phyloP scores from a whole-genome alignment of 768 basidiomycete genomes.

The Tylopilus rubrobrunneus region DNA sequence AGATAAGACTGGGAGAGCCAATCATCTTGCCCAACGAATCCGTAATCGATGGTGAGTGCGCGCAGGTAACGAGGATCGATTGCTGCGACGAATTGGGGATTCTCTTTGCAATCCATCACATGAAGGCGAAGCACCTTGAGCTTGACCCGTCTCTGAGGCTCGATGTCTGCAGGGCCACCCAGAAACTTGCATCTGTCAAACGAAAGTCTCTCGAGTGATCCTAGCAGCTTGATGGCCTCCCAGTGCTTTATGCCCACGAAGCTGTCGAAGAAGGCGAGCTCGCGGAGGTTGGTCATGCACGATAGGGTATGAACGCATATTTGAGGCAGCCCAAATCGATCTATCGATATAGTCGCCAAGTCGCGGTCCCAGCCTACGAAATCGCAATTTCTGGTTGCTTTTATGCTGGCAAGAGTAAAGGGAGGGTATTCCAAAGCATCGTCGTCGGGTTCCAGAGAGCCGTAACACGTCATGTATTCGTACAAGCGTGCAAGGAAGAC shows the following conservation, averaged over 20 bases:
- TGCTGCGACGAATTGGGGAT: neutral
- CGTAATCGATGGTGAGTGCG: neutral
- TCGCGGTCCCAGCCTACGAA: slow-evolving; percentile 3
- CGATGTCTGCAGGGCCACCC: neutral
- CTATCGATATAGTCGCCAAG: neutral
- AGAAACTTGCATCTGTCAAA: slow-evolving; percentile 5
- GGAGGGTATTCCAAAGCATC: too few species aligned
- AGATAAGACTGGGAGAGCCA: too few species aligned
- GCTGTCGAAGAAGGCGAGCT: slow-evolving; percentile 7
- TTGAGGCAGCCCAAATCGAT: neutral
- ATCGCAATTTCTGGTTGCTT: slow-evolving; percentile 26
- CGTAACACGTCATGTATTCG: slow-evolving; percentile 23
- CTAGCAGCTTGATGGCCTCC: slow-evolving; percentile 5
- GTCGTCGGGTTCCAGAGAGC: slow-evolving; percentile 15
- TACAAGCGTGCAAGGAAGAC: slow-evolving; percentile 38
- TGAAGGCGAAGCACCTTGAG: slow-evolving; percentile 9
- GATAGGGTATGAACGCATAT: slow-evolving; percentile 1
- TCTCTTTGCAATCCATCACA: neutral
- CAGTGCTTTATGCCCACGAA: slow-evolving; percentile 15
- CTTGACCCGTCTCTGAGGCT: neutral
- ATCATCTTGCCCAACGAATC: too few species aligned
- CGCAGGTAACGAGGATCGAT: neutral
- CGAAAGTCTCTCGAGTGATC: slow-evolving; percentile 14
- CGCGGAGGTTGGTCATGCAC: slow-evolving; percentile 17
- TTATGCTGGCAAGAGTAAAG: neutral